phyloP scores from a whole-genome alignment of 371 early-diverging fungal genomes.

The Mucor saturninus region DNA sequence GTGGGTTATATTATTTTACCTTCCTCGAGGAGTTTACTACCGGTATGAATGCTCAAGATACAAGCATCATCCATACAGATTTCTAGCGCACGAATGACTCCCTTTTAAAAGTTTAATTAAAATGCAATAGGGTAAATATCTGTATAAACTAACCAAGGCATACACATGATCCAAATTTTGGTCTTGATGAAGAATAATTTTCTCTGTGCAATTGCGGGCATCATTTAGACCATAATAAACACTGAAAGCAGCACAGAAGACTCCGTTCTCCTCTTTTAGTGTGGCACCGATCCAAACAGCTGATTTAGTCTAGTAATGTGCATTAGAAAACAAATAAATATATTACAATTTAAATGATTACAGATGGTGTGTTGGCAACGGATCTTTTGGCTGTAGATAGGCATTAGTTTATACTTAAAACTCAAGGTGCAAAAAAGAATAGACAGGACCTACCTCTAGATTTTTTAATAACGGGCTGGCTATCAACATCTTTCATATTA shows the following conservation, averaged over 20 bases:
- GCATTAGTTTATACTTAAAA: neutral
- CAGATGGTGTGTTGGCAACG: neutral
- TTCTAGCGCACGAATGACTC: conserved; percentile 18
- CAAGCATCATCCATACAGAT: conserved; percentile 5
- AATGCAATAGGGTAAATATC: neutral
- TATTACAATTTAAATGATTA: conserved; percentile 4
- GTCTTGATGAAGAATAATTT: neutral
- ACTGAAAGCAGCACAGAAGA: conserved; percentile 12
- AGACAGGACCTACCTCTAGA: conserved; percentile 12
- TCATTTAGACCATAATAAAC: conserved; percentile 22
- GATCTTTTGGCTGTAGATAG: conserved; percentile 5
- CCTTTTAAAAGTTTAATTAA: conserved; percentile 10
- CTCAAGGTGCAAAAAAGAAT: no score
- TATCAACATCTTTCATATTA: conserved; percentile 4
- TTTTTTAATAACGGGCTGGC: conserved; percentile 7
- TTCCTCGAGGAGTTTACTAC: conserved; percentile 15
- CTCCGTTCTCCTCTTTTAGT: conserved; percentile 7
- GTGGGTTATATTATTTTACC: neutral
- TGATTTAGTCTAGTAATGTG: conserved; percentile 7
- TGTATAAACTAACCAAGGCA: conserved; percentile 14
- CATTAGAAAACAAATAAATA: neutral
- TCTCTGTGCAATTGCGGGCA: conserved; percentile 19
- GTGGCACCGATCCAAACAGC: conserved; percentile 23
- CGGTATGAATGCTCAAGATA: conserved; percentile 15
- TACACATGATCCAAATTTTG: conserved; percentile 27